phyloP scores from a whole-genome alignment of 805 yeast genomes.

The Cyberlindnera euphorbiiphila region DNA sequence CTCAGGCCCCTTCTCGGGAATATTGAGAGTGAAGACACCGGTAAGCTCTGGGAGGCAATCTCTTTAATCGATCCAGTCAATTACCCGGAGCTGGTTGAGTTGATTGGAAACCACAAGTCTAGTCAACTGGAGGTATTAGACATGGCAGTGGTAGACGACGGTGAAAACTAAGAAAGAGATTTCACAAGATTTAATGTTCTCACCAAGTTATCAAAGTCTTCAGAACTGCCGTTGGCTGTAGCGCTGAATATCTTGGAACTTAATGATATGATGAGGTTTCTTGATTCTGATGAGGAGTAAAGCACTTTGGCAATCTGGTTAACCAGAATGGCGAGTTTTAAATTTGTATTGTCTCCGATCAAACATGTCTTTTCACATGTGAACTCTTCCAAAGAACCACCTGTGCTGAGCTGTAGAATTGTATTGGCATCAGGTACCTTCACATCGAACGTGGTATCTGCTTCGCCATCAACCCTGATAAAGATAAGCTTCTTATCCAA shows the following conservation, averaged over 20 bases:
- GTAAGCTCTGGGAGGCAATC: slow-evolving; percentile 47
- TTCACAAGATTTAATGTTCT: slow-evolving; percentile 17
- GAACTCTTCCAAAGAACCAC: slow-evolving; percentile 32
- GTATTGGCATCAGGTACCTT: slow-evolving; percentile 22
- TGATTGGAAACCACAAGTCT: slow-evolving; percentile 47
- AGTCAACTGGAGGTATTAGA: slow-evolving; percentile 81
- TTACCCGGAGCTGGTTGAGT: slow-evolving; percentile 64
- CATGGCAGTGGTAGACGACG: slow-evolving; percentile 77
- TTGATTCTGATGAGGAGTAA: slow-evolving; percentile 17
- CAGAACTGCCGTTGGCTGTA: background rate
- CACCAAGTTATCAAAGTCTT: slow-evolving; percentile 19
- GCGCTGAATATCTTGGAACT: slow-evolving; percentile 26
- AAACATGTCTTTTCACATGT: slow-evolving; percentile 30
- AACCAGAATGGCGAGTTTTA: slow-evolving; percentile 19
- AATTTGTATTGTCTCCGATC: slow-evolving; percentile 20
- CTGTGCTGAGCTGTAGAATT: slow-evolving; percentile 8
- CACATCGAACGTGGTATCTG: slow-evolving; percentile 25
- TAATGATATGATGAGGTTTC: slow-evolving; percentile 21
- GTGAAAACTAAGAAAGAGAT: slow-evolving; percentile 28
- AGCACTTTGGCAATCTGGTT: slow-evolving; percentile 24
- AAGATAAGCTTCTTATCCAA: slow-evolving; percentile 37
- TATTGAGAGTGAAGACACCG: slow-evolving; percentile 41
- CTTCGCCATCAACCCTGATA: slow-evolving; percentile 40
- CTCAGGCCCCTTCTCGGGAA: slow-evolving; percentile 40
- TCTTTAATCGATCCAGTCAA: slow-evolving; percentile 84